Evolutionary conservation across 306 rosid species (phyloP), one percentile per base, ranked within the genome.

Genomic region (Carpinus fangiana): DNA sequence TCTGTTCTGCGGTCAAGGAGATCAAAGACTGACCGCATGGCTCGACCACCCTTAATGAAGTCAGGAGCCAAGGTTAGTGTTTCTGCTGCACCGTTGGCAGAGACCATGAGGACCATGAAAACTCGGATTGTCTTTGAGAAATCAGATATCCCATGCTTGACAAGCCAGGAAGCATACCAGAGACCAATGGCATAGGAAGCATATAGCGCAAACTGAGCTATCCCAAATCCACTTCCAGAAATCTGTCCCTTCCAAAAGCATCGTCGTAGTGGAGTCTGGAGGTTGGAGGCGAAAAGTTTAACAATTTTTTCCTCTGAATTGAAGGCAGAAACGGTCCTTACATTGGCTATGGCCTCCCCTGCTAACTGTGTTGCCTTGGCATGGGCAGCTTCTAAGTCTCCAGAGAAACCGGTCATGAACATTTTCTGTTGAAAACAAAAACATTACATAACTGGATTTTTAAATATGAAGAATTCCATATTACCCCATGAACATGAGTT

Each of bases 101-200:
- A 90, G 61, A 92, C 96, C 97, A 94, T 90, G 20, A 92, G 94
- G 73, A 94, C 94, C 96, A 92, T 88, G 79, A 94, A 94, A 76
- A 94, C 97, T 82, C 88, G 81, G 61, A 94, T 90, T 36, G 99
- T 84, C 82, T 90, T 95, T 0, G 99, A 95, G 92, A 95, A 95
- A 76, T 95, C 98, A 0, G 98, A 95, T 71, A 94, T 88, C 10
- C 92, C 94, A 18, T 94, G 98, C 86, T 90, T 94, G 47, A 94
- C 98, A 28, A 94, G 97, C 97, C 98, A 94, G 12, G 97, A 92
- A 72, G 98, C 98, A 84, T 94, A 94, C 98, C 98, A 94, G 81
- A 94, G 98, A 72, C 98, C 97, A 13, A 94, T 90, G 72, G 98
- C 94, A 81, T 94, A 94, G 41, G 98, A 92, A 76, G 92, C 96